Conservation (phyloP, 768 basidiomycete species). For the Boletus reticuloceps region DNA sequence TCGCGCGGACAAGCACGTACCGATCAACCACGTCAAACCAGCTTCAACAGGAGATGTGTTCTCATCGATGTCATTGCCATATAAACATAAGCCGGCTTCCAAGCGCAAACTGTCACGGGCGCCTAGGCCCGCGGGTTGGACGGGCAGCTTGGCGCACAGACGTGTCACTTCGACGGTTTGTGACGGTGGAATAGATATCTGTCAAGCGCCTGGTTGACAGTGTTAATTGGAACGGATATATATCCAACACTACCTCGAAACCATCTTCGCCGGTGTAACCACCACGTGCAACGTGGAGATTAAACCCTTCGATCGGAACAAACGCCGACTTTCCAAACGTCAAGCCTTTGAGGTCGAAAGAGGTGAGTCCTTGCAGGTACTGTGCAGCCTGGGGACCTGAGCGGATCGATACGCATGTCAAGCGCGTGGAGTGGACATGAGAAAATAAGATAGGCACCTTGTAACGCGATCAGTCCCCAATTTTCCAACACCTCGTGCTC, state of each 20-base stretch:
- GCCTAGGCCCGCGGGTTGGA: constrained; percentile 86
- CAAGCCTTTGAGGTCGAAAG: constrained; percentile 67
- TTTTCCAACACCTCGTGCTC: constrained; percentile 77
- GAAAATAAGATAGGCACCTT: constrained; percentile 48
- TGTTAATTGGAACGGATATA: neutral
- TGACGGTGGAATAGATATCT: constrained; percentile 88
- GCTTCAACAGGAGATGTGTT: constrained; percentile 85
- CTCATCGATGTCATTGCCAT: constrained; percentile 93
- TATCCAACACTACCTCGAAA: constrained; percentile 66
- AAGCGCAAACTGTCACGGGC: constrained; percentile 92
- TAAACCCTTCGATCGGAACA: constrained; percentile 60
- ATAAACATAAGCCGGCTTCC: constrained; percentile 96
- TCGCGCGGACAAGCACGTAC: constrained; percentile 40
- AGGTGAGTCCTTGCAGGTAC: constrained; percentile 74
- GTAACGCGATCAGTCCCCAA: constrained; percentile 89
- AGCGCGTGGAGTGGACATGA: neutral
- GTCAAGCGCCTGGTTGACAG: neutral
- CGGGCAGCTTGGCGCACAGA: constrained; percentile 56
- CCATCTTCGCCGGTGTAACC: constrained; percentile 99
- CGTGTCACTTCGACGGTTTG: constrained; percentile 70
- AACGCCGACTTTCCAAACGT: constrained; percentile 86
- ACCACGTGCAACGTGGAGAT: constrained; percentile 84
- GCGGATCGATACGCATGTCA: neutral
- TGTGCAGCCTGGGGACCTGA: constrained; percentile 79
- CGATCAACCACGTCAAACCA: constrained; percentile 90